Percentiles rank a stretch among this genome's conserved stretches.
These are phyloP conservation scores for Nevesoporus exiguus DNA, from an alignment of 768 basidiomycete species.

Conservation along the genomic window DNA sequence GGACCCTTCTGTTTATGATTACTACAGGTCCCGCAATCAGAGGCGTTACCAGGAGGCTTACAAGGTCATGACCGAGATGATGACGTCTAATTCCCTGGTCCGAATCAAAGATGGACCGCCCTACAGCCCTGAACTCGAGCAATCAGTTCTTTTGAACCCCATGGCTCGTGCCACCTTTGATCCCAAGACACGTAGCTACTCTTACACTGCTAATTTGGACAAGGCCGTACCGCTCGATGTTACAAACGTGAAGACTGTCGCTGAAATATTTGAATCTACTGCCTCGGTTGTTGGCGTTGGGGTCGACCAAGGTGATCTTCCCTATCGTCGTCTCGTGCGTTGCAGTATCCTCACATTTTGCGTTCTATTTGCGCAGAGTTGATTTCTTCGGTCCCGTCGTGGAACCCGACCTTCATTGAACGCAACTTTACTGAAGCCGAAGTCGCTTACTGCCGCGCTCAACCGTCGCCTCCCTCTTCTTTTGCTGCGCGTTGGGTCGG, in stretches of 20 bases:
- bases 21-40: constrained; percentile 70
- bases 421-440: constrained; percentile 95
- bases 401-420: constrained; percentile 79
- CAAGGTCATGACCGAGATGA: constrained; percentile 93
- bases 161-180: constrained; percentile 81
- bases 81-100: constrained; percentile 90
- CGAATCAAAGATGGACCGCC: constrained; percentile 94
- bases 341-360: constrained; percentile 2
- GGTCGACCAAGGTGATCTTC: constrained; percentile 75
- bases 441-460: constrained; percentile 78
- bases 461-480: constrained; percentile 83
- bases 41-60: constrained; percentile 69
- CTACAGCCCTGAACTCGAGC: constrained; percentile 82
- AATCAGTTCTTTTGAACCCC: constrained; percentile 85
- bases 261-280: constrained; percentile 38
- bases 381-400: constrained; percentile 87
- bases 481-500: constrained; percentile 97
- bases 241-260: constrained; percentile 65
- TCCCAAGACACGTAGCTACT: constrained; percentile 82
- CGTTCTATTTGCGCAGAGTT: constrained; percentile 54
- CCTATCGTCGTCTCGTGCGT: not conserved
- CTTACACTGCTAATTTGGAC: constrained; percentile 65
- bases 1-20: constrained; percentile 70
- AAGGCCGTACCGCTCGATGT: constrained; percentile 51
- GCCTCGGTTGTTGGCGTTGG: constrained; percentile 71